These are phyloP conservation scores for Sphagnum tenellum DNA, from an alignment of 225 moss, liverwort and hornwort species.

Conservation along the genomic window DNA sequence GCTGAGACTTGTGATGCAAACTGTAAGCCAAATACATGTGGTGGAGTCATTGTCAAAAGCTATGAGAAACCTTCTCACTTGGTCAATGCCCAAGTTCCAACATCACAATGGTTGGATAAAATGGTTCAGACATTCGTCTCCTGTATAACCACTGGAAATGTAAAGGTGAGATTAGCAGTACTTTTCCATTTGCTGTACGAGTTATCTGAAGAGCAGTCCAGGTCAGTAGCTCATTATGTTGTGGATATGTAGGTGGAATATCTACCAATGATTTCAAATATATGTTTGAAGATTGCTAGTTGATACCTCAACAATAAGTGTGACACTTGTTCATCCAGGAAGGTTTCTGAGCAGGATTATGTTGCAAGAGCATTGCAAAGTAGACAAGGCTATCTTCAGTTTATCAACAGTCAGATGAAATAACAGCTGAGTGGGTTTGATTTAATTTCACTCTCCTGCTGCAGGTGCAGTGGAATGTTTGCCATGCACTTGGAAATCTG, in stretches of 20 bases:
- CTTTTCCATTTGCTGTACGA: too few species aligned
- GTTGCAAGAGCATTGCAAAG: too few species aligned
- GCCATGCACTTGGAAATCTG: slow-evolving; percentile 92
- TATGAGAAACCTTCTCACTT: slow-evolving; percentile 8
- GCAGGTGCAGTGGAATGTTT: slow-evolving; percentile 99
- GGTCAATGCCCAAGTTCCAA: slow-evolving; percentile 15
- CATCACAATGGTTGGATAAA: slow-evolving; percentile 64
- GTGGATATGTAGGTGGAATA: too few species aligned
- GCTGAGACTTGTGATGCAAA: slow-evolving; percentile 9
- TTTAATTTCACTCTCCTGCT: slow-evolving; percentile 1
- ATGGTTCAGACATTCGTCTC: slow-evolving; percentile 96
- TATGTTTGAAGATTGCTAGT: too few species aligned
- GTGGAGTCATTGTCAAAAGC: slow-evolving; percentile 6
- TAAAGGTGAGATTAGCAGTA: slow-evolving; percentile 41
- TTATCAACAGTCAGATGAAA: not conserved
- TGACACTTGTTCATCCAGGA: too few species aligned
- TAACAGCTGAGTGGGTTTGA: not conserved
- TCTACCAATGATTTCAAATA: too few species aligned
- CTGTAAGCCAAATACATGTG: not conserved
- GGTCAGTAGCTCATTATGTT: too few species aligned
- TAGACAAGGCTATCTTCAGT: not conserved
- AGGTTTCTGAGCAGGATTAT: too few species aligned
- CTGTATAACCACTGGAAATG: slow-evolving; percentile 91
- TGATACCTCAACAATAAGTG: too few species aligned
- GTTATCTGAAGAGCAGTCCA: too few species aligned